Evolutionary conservation across 2,329 filamentous ascomycete species (phyloP).

Genomic region (Diaporthe sp.): DNA sequence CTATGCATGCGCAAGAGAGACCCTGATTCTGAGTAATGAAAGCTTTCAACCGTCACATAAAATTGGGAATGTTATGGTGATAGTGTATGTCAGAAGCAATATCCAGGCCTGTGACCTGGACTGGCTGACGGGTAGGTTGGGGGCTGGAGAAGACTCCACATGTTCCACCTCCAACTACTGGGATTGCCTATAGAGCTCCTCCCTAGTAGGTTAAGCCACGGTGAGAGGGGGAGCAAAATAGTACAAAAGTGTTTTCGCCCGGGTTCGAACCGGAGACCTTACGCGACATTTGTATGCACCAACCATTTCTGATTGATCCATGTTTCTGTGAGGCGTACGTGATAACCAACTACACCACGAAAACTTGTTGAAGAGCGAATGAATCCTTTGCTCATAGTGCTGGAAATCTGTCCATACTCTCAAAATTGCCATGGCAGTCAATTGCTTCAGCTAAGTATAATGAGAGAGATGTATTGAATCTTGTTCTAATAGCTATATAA

Average conservation of each 20-base stretch:
- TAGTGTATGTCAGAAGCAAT: not conserved
- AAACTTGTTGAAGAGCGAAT: not conserved
- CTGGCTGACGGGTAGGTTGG: not conserved
- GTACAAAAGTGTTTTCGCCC: not conserved
- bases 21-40: not conserved
- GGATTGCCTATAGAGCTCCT: not conserved
- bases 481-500: no score
- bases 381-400: no score
- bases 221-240: not conserved
- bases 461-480: no score
- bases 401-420: no score
- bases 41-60: not conserved
- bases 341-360: constrained; percentile 27
- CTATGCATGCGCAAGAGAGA: not conserved
- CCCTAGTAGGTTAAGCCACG: not conserved
- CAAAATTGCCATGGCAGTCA: no score
- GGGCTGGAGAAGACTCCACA: no score
- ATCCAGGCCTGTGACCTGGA: not conserved
- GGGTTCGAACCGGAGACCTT: constrained; percentile 28
- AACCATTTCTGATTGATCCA: no score
- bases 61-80: no score
- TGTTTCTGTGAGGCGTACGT: not conserved
- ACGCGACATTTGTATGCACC: not conserved
- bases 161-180: not conserved
- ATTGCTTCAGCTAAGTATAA: no score